phyloP scores from a whole-genome alignment of 1,139 yeast genomes.

The Magnusiomyces paraingens region DNA sequence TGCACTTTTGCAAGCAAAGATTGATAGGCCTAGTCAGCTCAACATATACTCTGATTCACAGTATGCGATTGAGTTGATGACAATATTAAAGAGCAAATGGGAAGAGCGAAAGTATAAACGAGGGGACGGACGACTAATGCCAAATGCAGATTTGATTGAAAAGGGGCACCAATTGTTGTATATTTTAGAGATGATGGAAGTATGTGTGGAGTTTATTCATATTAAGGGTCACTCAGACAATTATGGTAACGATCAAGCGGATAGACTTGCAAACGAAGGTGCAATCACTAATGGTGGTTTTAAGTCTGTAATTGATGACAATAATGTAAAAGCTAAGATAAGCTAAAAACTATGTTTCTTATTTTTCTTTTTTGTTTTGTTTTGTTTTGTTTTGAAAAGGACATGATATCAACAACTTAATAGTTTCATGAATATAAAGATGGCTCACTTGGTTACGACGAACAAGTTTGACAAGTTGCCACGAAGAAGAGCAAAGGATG shows the following conservation, averaged over 20 bases:
- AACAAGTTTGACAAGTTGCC: no score
- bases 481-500: no score
- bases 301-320: no score
- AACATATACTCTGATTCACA: conserved; percentile 50
- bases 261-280: conserved; percentile 49
- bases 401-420: no score
- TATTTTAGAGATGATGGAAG: conserved; percentile 31
- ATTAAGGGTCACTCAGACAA: conserved; percentile 69
- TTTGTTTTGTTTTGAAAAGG: no score
- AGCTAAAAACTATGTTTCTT: no score
- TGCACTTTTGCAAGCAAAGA: conserved; percentile 38
- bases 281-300: no score
- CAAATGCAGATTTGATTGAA: conserved; percentile 47
- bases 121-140: conserved; percentile 41
- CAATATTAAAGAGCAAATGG: conserved; percentile 52
- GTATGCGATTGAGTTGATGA: conserved; percentile 46
- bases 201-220: conserved; percentile 43
- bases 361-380: no score
- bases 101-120: conserved; percentile 47
- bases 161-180: conserved; percentile 24
- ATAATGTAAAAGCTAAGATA: no score
- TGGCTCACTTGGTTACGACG: no score
- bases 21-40: background rate
- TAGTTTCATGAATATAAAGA: no score
- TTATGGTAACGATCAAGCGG: conserved; percentile 74